A percentile compares a stretch with the other conserved stretches of the same genome.
Evolutionary conservation across 2,329 filamentous ascomycete genomes (phyloP).

Genomic region (Cytospora paraplurivora): DNA sequence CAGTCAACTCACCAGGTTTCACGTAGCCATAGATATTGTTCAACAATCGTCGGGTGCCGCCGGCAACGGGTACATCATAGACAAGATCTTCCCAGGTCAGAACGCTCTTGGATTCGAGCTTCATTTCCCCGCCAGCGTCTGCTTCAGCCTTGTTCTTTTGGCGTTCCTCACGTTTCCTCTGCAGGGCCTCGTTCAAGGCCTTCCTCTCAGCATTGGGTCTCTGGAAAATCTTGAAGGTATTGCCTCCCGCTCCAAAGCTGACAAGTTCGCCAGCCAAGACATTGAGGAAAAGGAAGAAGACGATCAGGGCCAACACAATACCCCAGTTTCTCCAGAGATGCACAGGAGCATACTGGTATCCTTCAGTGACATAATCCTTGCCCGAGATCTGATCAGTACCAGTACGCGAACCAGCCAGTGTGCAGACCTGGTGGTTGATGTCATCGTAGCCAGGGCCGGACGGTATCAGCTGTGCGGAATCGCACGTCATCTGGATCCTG

Average conservation of each 20-base stretch:
- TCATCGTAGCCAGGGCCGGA: constrained; percentile 69
- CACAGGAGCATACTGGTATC: constrained; percentile 65
- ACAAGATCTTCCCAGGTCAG: constrained; percentile 86
- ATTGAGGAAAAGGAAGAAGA: constrained; percentile 75
- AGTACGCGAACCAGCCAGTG: constrained; percentile 68
- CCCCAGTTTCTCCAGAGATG: constrained; percentile 84
- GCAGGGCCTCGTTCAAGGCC: constrained; percentile 64
- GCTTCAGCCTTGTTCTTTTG: constrained; percentile 50
- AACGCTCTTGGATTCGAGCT: constrained; percentile 63
- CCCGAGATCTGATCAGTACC: constrained; percentile 68
- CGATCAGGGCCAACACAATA: constrained; percentile 75
- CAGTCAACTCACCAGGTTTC: constrained; percentile 74
- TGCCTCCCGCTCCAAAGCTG: constrained; percentile 79
- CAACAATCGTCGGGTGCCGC: constrained; percentile 58
- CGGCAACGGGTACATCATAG: constrained; percentile 68
- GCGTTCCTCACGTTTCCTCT: constrained; percentile 59
- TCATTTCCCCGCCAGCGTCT: constrained; percentile 46
- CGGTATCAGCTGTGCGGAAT: constrained; percentile 68
- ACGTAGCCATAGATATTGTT: constrained; percentile 67
- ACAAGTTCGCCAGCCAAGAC: constrained; percentile 78
- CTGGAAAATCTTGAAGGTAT: constrained; percentile 74
- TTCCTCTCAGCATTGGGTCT: constrained; percentile 69
- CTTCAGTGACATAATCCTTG: constrained; percentile 66
- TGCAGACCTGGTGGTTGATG: constrained; percentile 78
- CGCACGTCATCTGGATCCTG: constrained; percentile 68